Conservation (phyloP, 352 stramenopile genomes). For the Globisporangium radiosum region DNA sequence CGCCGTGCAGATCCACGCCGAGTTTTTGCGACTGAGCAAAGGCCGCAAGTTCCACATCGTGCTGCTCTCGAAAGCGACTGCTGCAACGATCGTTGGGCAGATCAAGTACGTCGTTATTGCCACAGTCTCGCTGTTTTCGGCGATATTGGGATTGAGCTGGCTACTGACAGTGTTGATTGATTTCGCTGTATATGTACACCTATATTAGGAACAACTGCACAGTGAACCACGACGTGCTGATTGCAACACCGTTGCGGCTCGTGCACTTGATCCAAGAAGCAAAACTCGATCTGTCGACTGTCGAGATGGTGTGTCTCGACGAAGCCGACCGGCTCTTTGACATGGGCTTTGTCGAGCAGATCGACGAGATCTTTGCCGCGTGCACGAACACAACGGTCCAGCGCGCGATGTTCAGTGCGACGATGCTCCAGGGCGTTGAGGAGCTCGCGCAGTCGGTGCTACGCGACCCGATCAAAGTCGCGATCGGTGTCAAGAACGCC, state of each 20-base stretch:
- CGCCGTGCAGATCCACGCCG: slow-evolving; percentile 94
- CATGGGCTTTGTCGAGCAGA: slow-evolving; percentile 93
- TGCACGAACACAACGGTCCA: slow-evolving; percentile 86
- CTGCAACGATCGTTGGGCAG: slow-evolving; percentile 61
- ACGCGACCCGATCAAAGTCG: slow-evolving; percentile 93
- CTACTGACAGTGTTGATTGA: not conserved
- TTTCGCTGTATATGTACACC: not conserved
- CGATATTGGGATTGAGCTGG: no score
- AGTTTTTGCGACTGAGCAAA: slow-evolving; percentile 89
- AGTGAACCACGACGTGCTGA: slow-evolving; percentile 91
- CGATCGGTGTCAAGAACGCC: slow-evolving; percentile 90
- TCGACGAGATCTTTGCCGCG: slow-evolving; percentile 95
- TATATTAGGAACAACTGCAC: slow-evolving; percentile 57
- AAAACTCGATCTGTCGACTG: slow-evolving; percentile 75
- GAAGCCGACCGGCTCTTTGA: slow-evolving; percentile 99
- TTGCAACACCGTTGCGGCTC: slow-evolving; percentile 95
- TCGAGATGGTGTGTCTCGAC: slow-evolving; percentile 96
- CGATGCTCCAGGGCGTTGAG: slow-evolving; percentile 92
- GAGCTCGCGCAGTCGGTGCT: slow-evolving; percentile 96
- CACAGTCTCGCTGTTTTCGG: not conserved
- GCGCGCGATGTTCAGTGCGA: slow-evolving; percentile 97
- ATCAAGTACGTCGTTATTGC: slow-evolving; percentile 37
- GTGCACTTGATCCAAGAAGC: slow-evolving; percentile 87
- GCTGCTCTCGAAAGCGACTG: slow-evolving; percentile 92
- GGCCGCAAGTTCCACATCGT: slow-evolving; percentile 87